Evolutionary conservation across 805 yeast genomes (phyloP).

Genomic region (Candida maesae): DNA sequence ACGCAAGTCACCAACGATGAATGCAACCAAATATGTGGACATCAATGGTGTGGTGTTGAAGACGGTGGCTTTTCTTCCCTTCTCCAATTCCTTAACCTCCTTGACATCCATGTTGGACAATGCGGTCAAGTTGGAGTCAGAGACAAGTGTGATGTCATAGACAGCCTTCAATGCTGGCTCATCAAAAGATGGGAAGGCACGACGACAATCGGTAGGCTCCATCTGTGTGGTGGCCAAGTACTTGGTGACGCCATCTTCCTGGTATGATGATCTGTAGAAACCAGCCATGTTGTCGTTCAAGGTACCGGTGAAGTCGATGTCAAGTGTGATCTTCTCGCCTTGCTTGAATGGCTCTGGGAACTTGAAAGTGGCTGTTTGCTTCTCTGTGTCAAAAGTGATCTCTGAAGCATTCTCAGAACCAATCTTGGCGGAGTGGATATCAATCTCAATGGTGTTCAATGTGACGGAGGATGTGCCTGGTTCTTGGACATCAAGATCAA

Average conservation of each 20-base stretch:
- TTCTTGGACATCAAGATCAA: conserved; percentile 52
- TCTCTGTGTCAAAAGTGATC: conserved; percentile 43
- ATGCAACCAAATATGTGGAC: conserved; percentile 85
- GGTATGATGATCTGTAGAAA: conserved; percentile 69
- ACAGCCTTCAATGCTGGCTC: conserved; percentile 79
- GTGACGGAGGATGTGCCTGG: conserved; percentile 39
- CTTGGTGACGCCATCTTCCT: conserved; percentile 54
- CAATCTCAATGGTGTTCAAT: conserved; percentile 64
- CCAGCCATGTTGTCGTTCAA: conserved; percentile 81
- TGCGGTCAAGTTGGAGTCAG: conserved; percentile 52
- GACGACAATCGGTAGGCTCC: conserved; percentile 83
- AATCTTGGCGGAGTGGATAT: conserved; percentile 46
- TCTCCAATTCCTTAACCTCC: conserved; percentile 40
- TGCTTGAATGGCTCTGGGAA: conserved; percentile 42
- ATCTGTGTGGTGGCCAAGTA: conserved; percentile 81
- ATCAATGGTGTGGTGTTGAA: conserved; percentile 78
- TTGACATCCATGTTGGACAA: conserved; percentile 69
- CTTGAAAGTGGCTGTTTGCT: conserved; percentile 60
- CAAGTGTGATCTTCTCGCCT: conserved; percentile 41
- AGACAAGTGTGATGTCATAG: conserved; percentile 60
- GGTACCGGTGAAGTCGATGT: conserved; percentile 53
- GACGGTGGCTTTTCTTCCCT: conserved; percentile 46
- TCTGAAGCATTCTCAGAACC: conserved; percentile 31
- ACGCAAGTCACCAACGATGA: conserved; percentile 75
- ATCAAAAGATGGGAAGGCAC: conserved; percentile 85